These are phyloP conservation scores for Monosporascus cannonballus DNA, from an alignment of 2,329 filamentous ascomycete species.

Conservation along the genomic window DNA sequence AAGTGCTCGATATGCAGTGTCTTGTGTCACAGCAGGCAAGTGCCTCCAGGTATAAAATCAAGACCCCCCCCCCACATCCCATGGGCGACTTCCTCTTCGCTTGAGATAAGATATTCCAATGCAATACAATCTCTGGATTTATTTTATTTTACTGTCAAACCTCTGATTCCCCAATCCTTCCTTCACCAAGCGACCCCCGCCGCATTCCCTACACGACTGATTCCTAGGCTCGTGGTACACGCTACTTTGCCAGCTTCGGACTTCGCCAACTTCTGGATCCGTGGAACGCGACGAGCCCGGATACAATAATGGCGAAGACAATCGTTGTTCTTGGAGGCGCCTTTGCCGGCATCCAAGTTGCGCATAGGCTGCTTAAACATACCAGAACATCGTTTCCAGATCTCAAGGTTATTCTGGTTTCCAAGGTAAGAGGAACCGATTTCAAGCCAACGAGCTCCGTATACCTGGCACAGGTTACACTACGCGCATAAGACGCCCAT, in stretches of 20 bases:
- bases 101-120: no score
- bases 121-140: no score
- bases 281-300: neutral
- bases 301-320: constrained; percentile 39
- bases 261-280: constrained; percentile 5
- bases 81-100: neutral
- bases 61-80: neutral
- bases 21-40: no score
- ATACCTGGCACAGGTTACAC: no score
- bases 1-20: no score
- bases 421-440: constrained; percentile 36
- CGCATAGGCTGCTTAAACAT: constrained; percentile 50
- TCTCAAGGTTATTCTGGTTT: constrained; percentile 49
- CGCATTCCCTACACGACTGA: neutral
- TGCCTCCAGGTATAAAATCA: neutral
- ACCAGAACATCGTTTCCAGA: constrained; percentile 37
- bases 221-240: neutral
- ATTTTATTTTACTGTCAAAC: no score
- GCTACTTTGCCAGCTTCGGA: constrained; percentile 3
- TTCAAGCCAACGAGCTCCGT: no score
- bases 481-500: no score
- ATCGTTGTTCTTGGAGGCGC: constrained; percentile 50
- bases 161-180: no score
- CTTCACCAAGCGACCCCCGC: neutral
- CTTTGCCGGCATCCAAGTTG: constrained; percentile 45